Base-by-base conservation (phyloP, 257 asterid genomes). In the Plantago ovata region DNA sequence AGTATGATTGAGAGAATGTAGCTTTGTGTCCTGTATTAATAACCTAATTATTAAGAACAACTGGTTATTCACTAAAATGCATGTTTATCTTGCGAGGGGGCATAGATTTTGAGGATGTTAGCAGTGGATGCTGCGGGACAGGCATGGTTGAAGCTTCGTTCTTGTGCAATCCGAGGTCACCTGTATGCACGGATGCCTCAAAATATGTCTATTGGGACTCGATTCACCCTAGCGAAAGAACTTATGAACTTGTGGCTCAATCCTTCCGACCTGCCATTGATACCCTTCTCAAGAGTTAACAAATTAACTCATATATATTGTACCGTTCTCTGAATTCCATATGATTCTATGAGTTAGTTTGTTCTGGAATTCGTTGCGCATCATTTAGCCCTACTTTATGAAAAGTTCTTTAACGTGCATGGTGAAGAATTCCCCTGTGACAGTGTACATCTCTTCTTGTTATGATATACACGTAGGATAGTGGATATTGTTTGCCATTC, bases 71-170 rank as follows among this genome's bases (percentile, higher is more conserved):
- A 47, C 13, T 56, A 23, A 33, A 20, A 56, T 64, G 3, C 24
- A 20, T 18, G 15, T 49, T 20, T 61, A 13, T 16, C 23, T 69
- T 36, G 38, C 3, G 36, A 28, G 55, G 13, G 3, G 23, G 19
- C 32, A 7, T 58, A 88, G 96, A 67, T 67, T 86, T 89, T 58
- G 92, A 80, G 9, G 77, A 66, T 22, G 87, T 79, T 21, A 63
- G 55, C 36, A 36, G 32, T 16, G 97, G 97, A 9, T 89, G 97
- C 53, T 89, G 97, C n/a, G 97, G 97, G 20, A 75, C 86, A 38
- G 97, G 97, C 3, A 16, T 56, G 43, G 1, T 89, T 22, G 97
- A 86, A 65, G 48, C 81, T 11, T 33, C 90, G 54, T 61, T 71
- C 32, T 0, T 82, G 56, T 89, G 95, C 83, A 89, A 86, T 54